Conservation (phyloP, 768 basidiomycete species). For the Lyophyllum shimeji region DNA sequence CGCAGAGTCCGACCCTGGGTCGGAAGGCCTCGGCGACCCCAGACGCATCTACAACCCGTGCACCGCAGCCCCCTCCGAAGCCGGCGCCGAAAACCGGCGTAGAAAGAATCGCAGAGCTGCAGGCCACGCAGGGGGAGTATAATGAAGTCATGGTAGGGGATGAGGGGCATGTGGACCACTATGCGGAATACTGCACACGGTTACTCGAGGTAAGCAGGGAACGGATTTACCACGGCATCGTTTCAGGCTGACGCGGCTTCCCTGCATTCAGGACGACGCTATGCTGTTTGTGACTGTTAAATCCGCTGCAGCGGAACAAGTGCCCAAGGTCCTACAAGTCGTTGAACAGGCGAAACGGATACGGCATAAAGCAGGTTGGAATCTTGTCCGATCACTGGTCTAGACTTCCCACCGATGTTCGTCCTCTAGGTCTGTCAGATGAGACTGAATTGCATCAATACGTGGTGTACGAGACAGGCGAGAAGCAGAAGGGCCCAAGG, state of each 20-base stretch:
- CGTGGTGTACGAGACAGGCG: constrained; percentile 62
- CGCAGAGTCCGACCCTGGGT: constrained; percentile 2
- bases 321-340: constrained; percentile 77
- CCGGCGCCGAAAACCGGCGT: constrained; percentile 65
- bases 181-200: constrained; percentile 64
- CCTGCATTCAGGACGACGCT: constrained; percentile 59
- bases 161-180: constrained; percentile 64
- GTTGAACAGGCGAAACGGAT: constrained; percentile 81
- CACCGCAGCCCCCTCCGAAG: constrained; percentile 54
- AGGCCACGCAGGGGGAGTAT: constrained; percentile 62
- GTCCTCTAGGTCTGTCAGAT: constrained; percentile 40
- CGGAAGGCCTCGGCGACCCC: neutral
- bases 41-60: neutral
- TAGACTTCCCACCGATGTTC: neutral
- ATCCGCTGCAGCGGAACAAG: constrained; percentile 59
- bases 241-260: neutral
- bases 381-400: neutral
- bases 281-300: constrained; percentile 79
- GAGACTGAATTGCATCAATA: constrained; percentile 73
- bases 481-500: constrained; percentile 52
- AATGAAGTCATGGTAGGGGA: constrained; percentile 74
- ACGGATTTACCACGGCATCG: constrained; percentile 1
- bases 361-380: constrained; percentile 68
- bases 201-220: constrained; percentile 55
- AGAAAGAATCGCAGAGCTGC: constrained; percentile 72